Conservation (phyloP, 2,329 filamentous ascomycete species). For the Aspergillus sp. region DNA sequence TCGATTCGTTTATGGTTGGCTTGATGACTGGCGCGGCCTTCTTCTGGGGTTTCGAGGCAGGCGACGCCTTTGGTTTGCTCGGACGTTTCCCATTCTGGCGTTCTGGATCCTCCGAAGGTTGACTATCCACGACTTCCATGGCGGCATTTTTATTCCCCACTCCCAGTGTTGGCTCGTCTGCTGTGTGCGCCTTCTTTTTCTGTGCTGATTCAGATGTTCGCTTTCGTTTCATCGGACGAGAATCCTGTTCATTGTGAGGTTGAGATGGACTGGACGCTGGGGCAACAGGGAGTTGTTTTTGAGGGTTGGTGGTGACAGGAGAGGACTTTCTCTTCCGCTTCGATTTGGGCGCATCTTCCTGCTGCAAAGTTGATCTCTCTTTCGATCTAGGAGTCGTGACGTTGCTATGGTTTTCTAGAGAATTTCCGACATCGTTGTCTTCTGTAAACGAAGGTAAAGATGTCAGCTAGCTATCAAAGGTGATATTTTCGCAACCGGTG, state of each 20-base stretch:
- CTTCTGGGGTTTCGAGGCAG: no score
- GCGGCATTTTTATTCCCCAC: no score
- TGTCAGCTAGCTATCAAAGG: not conserved
- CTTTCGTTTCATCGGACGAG: slow-evolving; percentile 23
- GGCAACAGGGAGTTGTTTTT: slow-evolving; percentile 1
- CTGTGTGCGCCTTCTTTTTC: slow-evolving; percentile 9
- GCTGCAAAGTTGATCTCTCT: not conserved
- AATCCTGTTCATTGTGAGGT: slow-evolving; percentile 3
- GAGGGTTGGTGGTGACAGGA: not conserved
- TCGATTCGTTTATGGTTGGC: no score
- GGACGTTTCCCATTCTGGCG: no score
- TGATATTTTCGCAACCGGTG: no score
- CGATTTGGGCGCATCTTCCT: not conserved
- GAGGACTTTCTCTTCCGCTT: slow-evolving; percentile 10
- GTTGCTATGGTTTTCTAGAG: not conserved
- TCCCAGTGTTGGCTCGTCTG: not conserved
- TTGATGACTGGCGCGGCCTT: no score
- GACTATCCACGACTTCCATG: no score
- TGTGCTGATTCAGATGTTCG: slow-evolving; percentile 12
- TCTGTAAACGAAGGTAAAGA: not conserved
- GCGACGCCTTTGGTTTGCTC: no score
- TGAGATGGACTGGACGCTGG: not conserved
- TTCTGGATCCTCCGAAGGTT: no score
- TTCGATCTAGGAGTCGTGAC: not conserved
- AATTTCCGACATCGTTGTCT: not conserved